Evolutionary conservation across 352 stramenopile species (phyloP).

Genomic region (Pythium chondricola): DNA sequence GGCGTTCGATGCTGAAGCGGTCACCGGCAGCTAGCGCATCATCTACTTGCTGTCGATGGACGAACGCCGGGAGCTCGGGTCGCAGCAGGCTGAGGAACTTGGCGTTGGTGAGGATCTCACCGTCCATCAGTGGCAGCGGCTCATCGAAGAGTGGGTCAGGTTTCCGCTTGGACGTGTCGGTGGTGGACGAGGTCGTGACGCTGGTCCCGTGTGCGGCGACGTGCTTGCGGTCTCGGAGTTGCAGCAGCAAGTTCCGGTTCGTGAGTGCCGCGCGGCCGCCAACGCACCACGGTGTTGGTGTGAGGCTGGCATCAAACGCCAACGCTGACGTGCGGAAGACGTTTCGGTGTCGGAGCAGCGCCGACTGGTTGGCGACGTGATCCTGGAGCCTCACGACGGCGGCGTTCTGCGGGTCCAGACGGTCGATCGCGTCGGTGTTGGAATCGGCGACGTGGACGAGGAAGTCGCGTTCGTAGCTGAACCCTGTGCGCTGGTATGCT

Average conservation of each 20-base stretch:
- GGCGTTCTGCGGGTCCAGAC: constrained; percentile 70
- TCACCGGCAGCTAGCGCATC: constrained; percentile 26
- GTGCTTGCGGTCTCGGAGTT: constrained; percentile 45
- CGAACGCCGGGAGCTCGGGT: constrained; percentile 52
- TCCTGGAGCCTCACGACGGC: constrained; percentile 38
- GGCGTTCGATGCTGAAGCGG: constrained; percentile 36
- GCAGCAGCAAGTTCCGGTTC: constrained; percentile 58
- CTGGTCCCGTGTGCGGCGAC: constrained; percentile 40
- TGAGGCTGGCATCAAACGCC: constrained; percentile 2
- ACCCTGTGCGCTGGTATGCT: constrained; percentile 21
- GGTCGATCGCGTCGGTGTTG: constrained; percentile 37
- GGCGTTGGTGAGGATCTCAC: constrained; percentile 51
- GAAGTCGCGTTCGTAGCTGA: constrained; percentile 61
- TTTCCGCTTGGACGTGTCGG: constrained; percentile 7
- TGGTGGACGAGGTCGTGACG: constrained; percentile 16
- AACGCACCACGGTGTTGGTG: background rate
- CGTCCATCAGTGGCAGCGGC: constrained; percentile 55
- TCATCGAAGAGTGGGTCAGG: constrained; percentile 45
- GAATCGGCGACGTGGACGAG: constrained; percentile 34
- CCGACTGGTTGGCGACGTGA: constrained; percentile 32
- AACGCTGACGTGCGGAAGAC: constrained; percentile 39
- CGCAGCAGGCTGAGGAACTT: constrained; percentile 54
- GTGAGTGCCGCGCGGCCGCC: constrained; percentile 27
- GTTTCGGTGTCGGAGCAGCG: constrained; percentile 23
- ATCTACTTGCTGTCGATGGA: constrained; percentile 37